Base-by-base conservation (phyloP, 306 rosid species). In the Hylodesmum podocarpum region DNA sequence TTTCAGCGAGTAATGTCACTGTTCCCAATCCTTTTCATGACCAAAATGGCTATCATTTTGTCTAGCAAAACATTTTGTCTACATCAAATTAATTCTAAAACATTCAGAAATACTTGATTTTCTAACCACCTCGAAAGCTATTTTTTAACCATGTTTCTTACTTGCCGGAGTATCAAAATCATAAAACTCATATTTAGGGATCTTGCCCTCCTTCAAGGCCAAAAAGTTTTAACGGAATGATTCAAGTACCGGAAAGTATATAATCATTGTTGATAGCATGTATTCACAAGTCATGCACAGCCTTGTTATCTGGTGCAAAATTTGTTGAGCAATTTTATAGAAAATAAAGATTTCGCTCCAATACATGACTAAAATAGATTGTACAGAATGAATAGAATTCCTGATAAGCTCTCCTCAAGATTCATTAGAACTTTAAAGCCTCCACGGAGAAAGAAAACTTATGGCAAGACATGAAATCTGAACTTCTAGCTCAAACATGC, bases 381-480 rank as follows among this genome's bases (percentile, higher is more conserved):
- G 73, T 88, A 90, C 90, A 89, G 72, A 85, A 84, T 58, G 87
- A 87, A 88, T 82, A 82, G 58, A 80, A 89, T 84, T 87, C 80
- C 87, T 61, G 79, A 83, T 67, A 78, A 37, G 70, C 83, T 84
- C 92, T 87, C 90, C 81, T 70, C 88, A 54, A 71, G 28, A 78
- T 78, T 84, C 75, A 83, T 80, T 72, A 54, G 82, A 68, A 69
- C 83, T 50, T 78, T 73, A 79, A 73, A 75, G 85, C 96, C 91
- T 88, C 90, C 21, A 66, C 47, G 70, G 74, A 46, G 84, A 79
- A 74, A 74, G 70, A 81, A 76, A 81, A 68, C 58, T 77, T 76
- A 61, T 70, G 78, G 84, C 78, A 63, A 75, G 71, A 71, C 75
- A 76, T 71, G 70, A 78, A 69, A 33, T 78, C 76, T 11, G 77